Evolutionary conservation across 192 early-diverging fungal species (phyloP), one percentile per base, ranked within the genome.

Genomic region (Backusella parvicylindrica): DNA sequence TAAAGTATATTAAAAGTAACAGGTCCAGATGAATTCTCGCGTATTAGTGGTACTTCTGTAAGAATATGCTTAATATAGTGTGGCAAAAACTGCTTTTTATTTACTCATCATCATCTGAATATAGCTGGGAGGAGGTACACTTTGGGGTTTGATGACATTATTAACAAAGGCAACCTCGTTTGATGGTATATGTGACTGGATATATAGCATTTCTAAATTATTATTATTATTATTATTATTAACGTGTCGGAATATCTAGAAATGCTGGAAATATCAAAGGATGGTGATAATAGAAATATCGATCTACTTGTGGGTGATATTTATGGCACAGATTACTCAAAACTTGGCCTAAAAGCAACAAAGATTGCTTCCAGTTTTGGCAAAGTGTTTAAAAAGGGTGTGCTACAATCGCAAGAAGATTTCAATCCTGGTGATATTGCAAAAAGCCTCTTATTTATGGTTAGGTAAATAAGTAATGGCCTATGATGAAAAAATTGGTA

Each of bases 361-460:
- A 94, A 94, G 26, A 98, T 98, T 69, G 98, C 98, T 9, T 94
- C 95, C 9, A 95, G 94, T 8, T 95, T 98, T 91, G 98, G 92
- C 18, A 97, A 97, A 75, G 97, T 98, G 56, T 97, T 96, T 83
- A 95, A 96, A 84, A 92, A 93, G 72, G 84, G 88, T 30, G 88
- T 92, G 11, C 79, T 82, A n/a, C 87, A 83, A 65, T 87, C 88
- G 50, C 74, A 86, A 56, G 84, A 79, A 28, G 84, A 86, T 66
- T 92, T 95, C 77, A 85, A 82, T 35, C 86, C 90, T 47, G 87
- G 90, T 41, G 98, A 99, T 76, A 93, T 99, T 72, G 90, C 95
- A 6, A 86, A 93, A 64, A 94, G 93, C 68, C 83, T 99, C 66
- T 86, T 99, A 70, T 98, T 93, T 83, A 95, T 99, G 93, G 92